Base-by-base conservation (phyloP, 345 rosid species). In the Linum usitatissimum region DNA sequence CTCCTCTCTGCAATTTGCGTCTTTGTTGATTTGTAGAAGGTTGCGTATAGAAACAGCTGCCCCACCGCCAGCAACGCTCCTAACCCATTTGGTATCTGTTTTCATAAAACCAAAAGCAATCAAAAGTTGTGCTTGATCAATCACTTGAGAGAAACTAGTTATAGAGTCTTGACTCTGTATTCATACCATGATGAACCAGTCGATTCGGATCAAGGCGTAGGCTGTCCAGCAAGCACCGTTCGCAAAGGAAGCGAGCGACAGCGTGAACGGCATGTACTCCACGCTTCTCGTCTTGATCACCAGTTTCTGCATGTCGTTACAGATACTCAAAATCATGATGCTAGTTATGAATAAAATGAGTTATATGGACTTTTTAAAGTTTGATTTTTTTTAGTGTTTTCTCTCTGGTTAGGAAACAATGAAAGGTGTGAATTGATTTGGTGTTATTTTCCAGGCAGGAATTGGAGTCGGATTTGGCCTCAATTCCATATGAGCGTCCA, bases 251-350 rank as follows among this genome's bases (percentile, higher is more conserved):
- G 86, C 87, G n/a, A 92, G 59, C 5, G 98, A 92, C 18, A 92
- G 55, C 63, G 21, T 77, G 66, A 92, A 80, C 54, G 98, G 98
- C 98, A 92, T 92, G 54, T 77, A 92, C 75, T 86, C 95, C 75
- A 88, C 96, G 53, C 96, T 92, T 68, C 87, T 86, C 10, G 95
- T 84, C 7, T 70, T 62, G 9, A 86, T 84, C 73, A 89, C 98
- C 80, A 81, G 55, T 82, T 85, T 92, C 98, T 92, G 83, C 28
- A 23, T 23, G 28, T 23, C 28, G 28, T 23, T 23, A 23, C 28
- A 23, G 2, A 23, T 23, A 23, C 28, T 23, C 28, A 23, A 23
- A 2, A 23, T 23, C 28, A 23, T 23, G 28, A 23, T 23, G 28
- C 28, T 23, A 23, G 28, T 23, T 23, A 23, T 23, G 28, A 23